Evolutionary conservation across 1,284 basidiomycete genomes (phyloP), one percentile per base, ranked within the genome.

Genomic region (Cryptococcus depauperatus): DNA sequence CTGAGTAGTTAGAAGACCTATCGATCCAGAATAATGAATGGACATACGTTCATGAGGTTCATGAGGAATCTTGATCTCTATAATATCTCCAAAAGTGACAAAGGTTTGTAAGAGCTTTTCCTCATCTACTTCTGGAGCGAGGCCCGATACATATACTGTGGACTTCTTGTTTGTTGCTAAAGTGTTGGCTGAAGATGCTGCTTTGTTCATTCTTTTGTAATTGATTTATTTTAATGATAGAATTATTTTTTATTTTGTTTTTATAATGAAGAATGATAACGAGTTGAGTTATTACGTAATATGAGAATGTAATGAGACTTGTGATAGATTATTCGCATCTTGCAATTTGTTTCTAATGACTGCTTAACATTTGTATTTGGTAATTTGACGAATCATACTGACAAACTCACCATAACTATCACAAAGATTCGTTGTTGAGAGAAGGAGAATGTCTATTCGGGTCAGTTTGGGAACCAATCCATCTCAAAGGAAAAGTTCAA

Each of bases 31-130:
- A n/a, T 14, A 26, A 18, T 35, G 26, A 37, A 32, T 9, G 30
- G 9, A 59, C 66, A 50, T 44, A 68, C 69, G 51, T 26, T 67
- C 62, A 35, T 64, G 49, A 8, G 57, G 55, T 43, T 70, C 69
- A 27, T 57, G 51, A 11, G 69, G 69, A 30, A 71, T 47, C 35
- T 50, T 59, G 42, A 71, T 66, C 41, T 71, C 69, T 35, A 71
- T 52, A 33, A 71, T 70, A 25, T 48, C 43, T 63, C 66, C 69
- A 47, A 71, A 71, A 3, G 69, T 66, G 23, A 68, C 61, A 42
- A 71, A 71, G 8, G 69, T 63, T 35, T 65, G 59, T 26, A 70
- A 51, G 18, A 71, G 54, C 47, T 70, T 61, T 44, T 69, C 59
- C 50, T 66, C 67, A 42, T 66, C 58, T 30, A 68, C 65, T 25